A percentile compares a stretch with the other conserved stretches of the same genome.
phyloP scores from a whole-genome alignment of 2,329 filamentous ascomycete genomes.

The Teratosphaeria epicoccoides region DNA sequence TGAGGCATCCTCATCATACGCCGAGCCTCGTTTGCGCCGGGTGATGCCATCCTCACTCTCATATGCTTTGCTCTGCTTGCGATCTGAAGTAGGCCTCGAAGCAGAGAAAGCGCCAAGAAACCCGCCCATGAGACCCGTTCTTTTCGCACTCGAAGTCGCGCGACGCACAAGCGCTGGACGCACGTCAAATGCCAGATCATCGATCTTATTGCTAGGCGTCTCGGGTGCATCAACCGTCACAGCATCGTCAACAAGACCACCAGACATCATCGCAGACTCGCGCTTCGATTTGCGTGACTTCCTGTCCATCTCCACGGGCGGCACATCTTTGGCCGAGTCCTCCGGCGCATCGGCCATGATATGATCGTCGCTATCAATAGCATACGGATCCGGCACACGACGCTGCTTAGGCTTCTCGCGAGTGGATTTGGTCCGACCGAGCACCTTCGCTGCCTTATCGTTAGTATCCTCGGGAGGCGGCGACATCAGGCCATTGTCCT shows the following conservation, averaged over 20 bases:
- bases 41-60: slow-evolving; percentile 24
- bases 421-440: slow-evolving; percentile 46
- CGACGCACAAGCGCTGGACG: slow-evolving; percentile 45
- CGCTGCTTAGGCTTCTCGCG: slow-evolving; percentile 44
- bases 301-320: slow-evolving; percentile 22
- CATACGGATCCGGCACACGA: slow-evolving; percentile 47
- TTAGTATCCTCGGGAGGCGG: slow-evolving; percentile 56
- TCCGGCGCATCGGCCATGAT: slow-evolving; percentile 44
- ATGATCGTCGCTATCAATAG: slow-evolving; percentile 48
- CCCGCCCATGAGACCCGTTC: slow-evolving; percentile 47
- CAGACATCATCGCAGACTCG: slow-evolving; percentile 28
- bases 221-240: slow-evolving; percentile 31
- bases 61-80: slow-evolving; percentile 23
- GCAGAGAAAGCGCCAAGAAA: slow-evolving; percentile 32
- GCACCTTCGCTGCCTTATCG: slow-evolving; percentile 64
- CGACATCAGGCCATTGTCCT: slow-evolving; percentile 56
- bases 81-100: slow-evolving; percentile 18
- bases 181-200: slow-evolving; percentile 43
- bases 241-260: slow-evolving; percentile 32
- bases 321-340: slow-evolving; percentile 27
- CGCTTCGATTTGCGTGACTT: slow-evolving; percentile 34
- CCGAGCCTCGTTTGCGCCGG: slow-evolving; percentile 23
- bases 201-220: slow-evolving; percentile 31
- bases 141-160: slow-evolving; percentile 50
- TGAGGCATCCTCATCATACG: slow-evolving; percentile 23